Evolutionary conservation across 176 grass and related monocot species (phyloP), one percentile per base, ranked within the genome.

Genomic region (Musa troglodytarum): DNA sequence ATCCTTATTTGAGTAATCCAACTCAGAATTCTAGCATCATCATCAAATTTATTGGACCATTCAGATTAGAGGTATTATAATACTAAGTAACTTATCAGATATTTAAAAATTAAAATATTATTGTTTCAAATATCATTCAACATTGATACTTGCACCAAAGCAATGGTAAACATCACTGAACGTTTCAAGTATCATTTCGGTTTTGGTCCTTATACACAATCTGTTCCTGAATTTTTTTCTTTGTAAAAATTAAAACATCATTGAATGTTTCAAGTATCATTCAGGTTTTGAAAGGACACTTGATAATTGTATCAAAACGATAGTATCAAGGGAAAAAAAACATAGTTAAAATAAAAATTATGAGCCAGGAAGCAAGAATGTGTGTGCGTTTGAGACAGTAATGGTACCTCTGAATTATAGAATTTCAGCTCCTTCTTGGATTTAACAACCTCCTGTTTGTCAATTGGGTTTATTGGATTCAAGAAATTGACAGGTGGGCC

Each of bases 381-480:
- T 62, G n/a, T 19, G 34, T 43, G 34, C 34, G 4, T 43, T 43
- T 6, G 34, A 43, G 4, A 43, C 34, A 6, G 34, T 8, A 49
- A 1, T 19, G 26, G 19, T 65, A 97, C 93, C 88, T 90, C 83
- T 52, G 90, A 90, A 69, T 97, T 97, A 81, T 97, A 97, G 77
- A 90, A 93, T 87, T 81, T 97, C 54, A 93, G 89, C 14, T 97
- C 88, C 63, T 87, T 93, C 82, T 86, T 86, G 73, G 81, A 83
- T 43, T 74, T 77, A 56, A 75, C 84, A 54, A 90, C 81, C 76
- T 90, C 80, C 25, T 89, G 58, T 58, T 85, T 86, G 71, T 97
- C 90, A 78, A 97, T 93, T 83, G 90, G 93, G 79, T 90, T 97
- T 79, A 90, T 81, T 54, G 93, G 93, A 78, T 69, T 83, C 69